Conservation (phyloP, 2,329 filamentous ascomycete genomes). For the Metarhizium album region DNA sequence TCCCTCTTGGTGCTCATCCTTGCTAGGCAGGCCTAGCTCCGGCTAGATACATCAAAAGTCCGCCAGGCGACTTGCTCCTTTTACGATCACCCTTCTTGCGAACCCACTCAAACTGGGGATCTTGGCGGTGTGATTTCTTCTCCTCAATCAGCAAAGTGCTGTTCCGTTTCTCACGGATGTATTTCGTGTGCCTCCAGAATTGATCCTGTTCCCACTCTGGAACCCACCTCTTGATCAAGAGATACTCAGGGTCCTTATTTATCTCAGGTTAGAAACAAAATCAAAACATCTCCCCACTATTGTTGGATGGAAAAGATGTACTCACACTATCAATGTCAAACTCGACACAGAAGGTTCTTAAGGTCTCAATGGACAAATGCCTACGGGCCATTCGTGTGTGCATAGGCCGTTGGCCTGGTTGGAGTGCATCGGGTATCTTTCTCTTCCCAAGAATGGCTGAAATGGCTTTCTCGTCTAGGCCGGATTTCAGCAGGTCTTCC, state of each 20-base stretch:
- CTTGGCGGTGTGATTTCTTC: slow-evolving; percentile 29
- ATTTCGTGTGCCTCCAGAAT: slow-evolving; percentile 60
- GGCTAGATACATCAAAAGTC: slow-evolving; percentile 46
- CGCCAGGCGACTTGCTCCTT: slow-evolving; percentile 43
- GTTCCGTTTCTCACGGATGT: slow-evolving; percentile 45
- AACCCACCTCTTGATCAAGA: slow-evolving; percentile 65
- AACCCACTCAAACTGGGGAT: slow-evolving; percentile 43
- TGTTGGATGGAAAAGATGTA: slow-evolving; percentile 4
- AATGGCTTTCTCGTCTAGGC: slow-evolving; percentile 48
- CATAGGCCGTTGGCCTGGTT: slow-evolving; percentile 31
- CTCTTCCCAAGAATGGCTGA: slow-evolving; percentile 48
- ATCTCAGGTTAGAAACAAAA: background rate
- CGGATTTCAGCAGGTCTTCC: slow-evolving; percentile 47
- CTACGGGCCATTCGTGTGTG: slow-evolving; percentile 54
- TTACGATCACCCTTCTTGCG: slow-evolving; percentile 44
- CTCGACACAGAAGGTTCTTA: slow-evolving; percentile 44
- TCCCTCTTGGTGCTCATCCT: no score
- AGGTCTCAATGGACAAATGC: slow-evolving; percentile 51
- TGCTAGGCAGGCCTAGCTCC: slow-evolving; percentile 24
- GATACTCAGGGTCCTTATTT: slow-evolving; percentile 51
- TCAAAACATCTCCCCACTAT: background rate
- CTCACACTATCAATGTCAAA: slow-evolving; percentile 47
- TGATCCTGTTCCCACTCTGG: slow-evolving; percentile 60
- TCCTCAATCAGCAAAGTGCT: slow-evolving; percentile 39
- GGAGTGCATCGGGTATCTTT: slow-evolving; percentile 28